Evolutionary conservation across 78 protist genomes (phyloP), one percentile per base, ranked within the genome.

Genomic region (Anaeramoeba flamelloides): DNA sequence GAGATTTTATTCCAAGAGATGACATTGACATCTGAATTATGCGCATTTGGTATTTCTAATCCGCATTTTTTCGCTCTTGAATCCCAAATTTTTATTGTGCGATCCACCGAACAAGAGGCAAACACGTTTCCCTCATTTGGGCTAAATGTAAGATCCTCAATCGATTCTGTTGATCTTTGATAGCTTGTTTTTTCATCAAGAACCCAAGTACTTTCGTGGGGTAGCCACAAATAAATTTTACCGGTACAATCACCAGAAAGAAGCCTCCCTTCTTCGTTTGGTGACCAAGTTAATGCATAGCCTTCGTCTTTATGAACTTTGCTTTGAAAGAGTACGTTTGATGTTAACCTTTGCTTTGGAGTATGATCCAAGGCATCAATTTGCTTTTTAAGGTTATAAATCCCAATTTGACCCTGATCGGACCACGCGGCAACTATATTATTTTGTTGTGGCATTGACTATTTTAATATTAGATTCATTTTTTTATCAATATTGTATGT

Each of bases 111-210:
- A 53, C 69, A 53, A 53, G 69, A 53, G 17, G 69, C 84, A 12
- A 69, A 0, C 33, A 86, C 89, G 40, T 36, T 76, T 31, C 38
- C 85, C 79, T 92, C 94, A 0, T 79, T 77, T n/a, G 97, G 95
- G n/a, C 85, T 74, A 92, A 92, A 93, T 80, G 90, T 91, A 12
- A 93, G 17, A 79, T 93, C 97, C 74, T 93, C 97, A 36, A 93
- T 92, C 17, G 92, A 85, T 0, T 0, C 89, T 17, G 78, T 36
- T 84, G 89, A 92, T 1, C 90, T 91, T 32, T 22, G 39, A 83
- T 38, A 92, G 12, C 91, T 83, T 79, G 0, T 38, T 4, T 79
- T 2, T 33, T 83, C 82, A n/a, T 17, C 2, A 77, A 2, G 39
- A 37, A 8, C 31, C 81, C 82, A 76, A 39, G 84, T 77, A 37